phyloP scores from a whole-genome alignment of 139 green algal species.

The Pseudopediastrum boryanum region DNA sequence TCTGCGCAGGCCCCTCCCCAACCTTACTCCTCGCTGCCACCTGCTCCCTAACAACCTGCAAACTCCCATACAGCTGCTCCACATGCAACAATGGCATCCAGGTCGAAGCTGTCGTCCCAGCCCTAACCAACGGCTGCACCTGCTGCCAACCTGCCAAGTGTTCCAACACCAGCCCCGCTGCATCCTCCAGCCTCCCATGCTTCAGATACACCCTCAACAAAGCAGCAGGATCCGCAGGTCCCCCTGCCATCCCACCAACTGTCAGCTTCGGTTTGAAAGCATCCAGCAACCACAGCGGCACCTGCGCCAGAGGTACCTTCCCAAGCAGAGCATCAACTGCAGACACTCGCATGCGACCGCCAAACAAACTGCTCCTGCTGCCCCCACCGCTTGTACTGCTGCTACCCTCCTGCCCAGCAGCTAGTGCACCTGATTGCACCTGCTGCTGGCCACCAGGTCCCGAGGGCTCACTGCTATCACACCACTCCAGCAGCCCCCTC shows the following conservation, averaged over 20 bases:
- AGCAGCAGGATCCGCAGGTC: constrained; percentile 6
- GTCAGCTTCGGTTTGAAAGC: not conserved
- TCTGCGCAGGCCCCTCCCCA: not conserved
- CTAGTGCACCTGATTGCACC: not conserved
- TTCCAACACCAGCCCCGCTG: not conserved
- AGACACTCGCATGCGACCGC: constrained; percentile 21
- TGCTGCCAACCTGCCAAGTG: constrained; percentile 27
- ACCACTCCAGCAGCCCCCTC: constrained; percentile 9
- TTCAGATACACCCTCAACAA: constrained; percentile 21
- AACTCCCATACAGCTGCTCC: constrained; percentile 15
- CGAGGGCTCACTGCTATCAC: constrained; percentile 1
- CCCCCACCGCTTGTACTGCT: too few relatives aligned
- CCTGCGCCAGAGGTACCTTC: not conserved
- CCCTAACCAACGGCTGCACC: constrained; percentile 12
- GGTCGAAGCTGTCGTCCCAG: not conserved
- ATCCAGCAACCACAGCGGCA: constrained; percentile 30
- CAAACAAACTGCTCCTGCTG: not conserved
- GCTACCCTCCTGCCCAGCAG: not conserved
- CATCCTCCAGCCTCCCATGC: constrained; percentile 24
- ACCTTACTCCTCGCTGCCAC: not conserved
- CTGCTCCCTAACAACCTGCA: constrained; percentile 11
- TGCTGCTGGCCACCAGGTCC: not conserved
- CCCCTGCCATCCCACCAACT: constrained; percentile 23
- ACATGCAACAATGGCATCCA: constrained; percentile 27
- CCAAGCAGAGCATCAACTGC: constrained; percentile 23